Percentiles rank a stretch among this genome's conserved stretches.
Evolutionary conservation across 306 rosid genomes (phyloP).

Genomic region (Dalbergia cultrata): DNA sequence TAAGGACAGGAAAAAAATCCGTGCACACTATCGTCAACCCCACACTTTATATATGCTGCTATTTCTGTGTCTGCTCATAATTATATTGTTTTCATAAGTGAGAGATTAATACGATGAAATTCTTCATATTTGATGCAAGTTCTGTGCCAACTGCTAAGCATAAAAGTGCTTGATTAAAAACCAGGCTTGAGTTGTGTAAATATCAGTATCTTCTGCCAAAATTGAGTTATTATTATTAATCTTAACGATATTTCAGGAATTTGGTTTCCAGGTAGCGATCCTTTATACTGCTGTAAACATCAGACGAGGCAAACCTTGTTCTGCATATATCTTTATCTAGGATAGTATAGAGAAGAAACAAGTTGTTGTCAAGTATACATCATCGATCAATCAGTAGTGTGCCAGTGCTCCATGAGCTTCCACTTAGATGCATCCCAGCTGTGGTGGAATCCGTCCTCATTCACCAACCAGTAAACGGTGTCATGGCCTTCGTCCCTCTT

Average conservation of each 20-base stretch:
- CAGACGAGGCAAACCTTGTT: slow-evolving; percentile 4
- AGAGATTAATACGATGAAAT: background rate
- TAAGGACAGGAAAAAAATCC: too few relatives aligned
- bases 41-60: background rate
- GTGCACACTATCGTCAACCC: too few relatives aligned
- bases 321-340: background rate
- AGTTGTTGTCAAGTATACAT: background rate
- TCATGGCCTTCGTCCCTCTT: slow-evolving; percentile 20
- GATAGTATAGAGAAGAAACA: background rate
- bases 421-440: slow-evolving; percentile 15
- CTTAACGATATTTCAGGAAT: too few relatives aligned
- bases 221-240: background rate
- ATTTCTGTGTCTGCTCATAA: background rate
- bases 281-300: too few relatives aligned
- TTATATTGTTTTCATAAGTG: background rate
- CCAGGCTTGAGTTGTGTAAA: background rate
- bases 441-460: slow-evolving; percentile 37
- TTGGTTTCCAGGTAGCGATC: too few relatives aligned
- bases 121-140: background rate
- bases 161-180: too few relatives aligned
- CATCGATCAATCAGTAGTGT: slow-evolving; percentile 25
- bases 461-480: slow-evolving; percentile 21
- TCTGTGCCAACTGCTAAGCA: background rate
- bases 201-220: background rate
- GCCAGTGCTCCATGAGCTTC: background rate